Conservation (phyloP, 2,329 filamentous ascomycete species). For the Alternaria atra region DNA sequence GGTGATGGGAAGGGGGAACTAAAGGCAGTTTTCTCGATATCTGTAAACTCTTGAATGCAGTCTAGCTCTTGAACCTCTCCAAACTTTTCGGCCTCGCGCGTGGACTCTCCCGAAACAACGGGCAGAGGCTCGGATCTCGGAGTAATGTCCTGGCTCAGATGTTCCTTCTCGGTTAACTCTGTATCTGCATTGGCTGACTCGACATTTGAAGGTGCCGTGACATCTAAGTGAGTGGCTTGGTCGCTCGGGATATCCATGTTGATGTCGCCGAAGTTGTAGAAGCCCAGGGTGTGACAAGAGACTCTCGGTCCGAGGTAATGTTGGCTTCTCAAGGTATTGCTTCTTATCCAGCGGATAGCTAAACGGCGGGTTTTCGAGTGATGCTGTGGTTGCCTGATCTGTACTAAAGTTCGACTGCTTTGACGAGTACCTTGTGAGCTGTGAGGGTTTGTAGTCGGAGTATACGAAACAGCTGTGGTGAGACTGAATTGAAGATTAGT, state of each 20-base stretch:
- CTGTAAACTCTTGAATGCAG: no score
- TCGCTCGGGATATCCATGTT: background rate
- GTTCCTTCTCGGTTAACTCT: no score
- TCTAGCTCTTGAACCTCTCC: background rate
- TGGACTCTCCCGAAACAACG: rapidly evolving
- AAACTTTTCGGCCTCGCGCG: background rate
- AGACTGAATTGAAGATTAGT: background rate
- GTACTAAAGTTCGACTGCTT: background rate
- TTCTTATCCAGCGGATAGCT: no score
- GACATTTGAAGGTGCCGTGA: no score
- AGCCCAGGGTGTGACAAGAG: no score
- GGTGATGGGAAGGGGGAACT: background rate
- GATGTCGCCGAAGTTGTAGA: no score
- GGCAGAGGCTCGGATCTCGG: background rate
- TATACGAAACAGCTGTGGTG: background rate
- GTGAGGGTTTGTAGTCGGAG: background rate
- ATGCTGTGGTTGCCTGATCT: no score
- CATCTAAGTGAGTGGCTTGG: no score
- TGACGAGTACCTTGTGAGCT: background rate
- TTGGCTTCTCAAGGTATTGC: no score
- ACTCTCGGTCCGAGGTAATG: no score
- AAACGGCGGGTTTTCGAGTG: background rate
- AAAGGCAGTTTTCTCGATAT: background rate
- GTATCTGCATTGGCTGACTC: rapidly evolving
- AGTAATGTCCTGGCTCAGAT: background rate